Conservation (phyloP, 2,329 filamentous ascomycete genomes). For the Rosellinia necatrix region DNA sequence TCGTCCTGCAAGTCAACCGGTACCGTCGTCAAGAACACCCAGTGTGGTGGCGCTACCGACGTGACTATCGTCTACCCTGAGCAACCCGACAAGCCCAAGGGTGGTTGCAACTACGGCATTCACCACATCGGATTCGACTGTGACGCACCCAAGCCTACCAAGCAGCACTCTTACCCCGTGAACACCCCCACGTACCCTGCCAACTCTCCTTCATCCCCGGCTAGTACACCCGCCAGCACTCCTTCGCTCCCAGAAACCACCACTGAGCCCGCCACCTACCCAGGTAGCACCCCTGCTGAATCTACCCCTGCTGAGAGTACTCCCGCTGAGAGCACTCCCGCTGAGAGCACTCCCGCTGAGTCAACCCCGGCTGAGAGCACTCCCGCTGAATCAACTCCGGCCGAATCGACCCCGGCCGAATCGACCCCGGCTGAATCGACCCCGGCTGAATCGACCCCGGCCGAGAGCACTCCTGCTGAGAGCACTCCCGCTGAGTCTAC, state of each 20-base stretch:
- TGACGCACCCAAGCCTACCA: constrained; percentile 46
- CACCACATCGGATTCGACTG: constrained; percentile 80
- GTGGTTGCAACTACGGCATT: constrained; percentile 72
- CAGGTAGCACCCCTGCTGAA: constrained; percentile 15
- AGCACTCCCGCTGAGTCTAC: constrained; percentile 20
- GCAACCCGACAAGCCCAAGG: constrained; percentile 60
- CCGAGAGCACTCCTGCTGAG: constrained; percentile 27
- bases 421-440: constrained; percentile 11
- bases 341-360: constrained; percentile 6
- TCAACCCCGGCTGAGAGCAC: constrained; percentile 18
- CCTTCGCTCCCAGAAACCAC: constrained; percentile 8
- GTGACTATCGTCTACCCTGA: constrained; percentile 73
- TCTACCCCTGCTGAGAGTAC: constrained; percentile 6
- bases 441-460: constrained; percentile 13
- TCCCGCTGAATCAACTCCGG: constrained; percentile 7
- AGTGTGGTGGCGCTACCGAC: constrained; percentile 88
- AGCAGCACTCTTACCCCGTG: constrained; percentile 30
- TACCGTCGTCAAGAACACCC: constrained; percentile 75
- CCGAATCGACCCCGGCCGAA: constrained; percentile 1
- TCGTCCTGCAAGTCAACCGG: constrained; percentile 69
- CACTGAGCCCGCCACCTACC: constrained; percentile 6
- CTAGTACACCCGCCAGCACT: constrained; percentile 32
- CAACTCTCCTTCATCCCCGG: constrained; percentile 32
- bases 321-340: constrained; percentile 3
- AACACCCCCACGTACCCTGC: constrained; percentile 30